phyloP scores from a whole-genome alignment of 106 monocot species.

The Allium sativum region DNA sequence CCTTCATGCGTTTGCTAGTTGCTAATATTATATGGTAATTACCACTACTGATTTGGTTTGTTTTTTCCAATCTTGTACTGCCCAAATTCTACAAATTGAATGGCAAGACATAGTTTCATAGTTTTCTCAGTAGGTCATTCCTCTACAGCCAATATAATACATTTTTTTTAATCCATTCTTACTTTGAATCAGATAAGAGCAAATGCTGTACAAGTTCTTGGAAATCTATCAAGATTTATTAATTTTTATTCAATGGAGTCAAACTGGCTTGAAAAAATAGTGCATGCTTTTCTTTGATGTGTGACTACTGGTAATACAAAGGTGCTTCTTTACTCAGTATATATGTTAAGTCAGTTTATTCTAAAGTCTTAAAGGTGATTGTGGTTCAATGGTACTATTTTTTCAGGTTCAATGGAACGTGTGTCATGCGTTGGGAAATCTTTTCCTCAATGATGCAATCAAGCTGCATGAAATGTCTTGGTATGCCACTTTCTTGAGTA shows the following conservation, averaged over 20 bases:
- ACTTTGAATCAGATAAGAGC: conserved; percentile 51
- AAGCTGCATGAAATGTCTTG: conserved; percentile 57
- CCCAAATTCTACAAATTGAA: no score
- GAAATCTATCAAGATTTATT: conserved; percentile 89
- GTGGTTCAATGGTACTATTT: neutral
- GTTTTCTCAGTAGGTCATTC: no score
- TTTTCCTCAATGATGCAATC: conserved; percentile 77
- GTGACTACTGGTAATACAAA: conserved; percentile 99
- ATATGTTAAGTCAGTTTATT: neutral
- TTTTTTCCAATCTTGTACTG: neutral
- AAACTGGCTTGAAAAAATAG: conserved; percentile 84
- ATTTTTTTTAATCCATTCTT: conserved; percentile 1
- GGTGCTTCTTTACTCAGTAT: conserved; percentile 22
- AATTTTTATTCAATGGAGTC: conserved; percentile 35
- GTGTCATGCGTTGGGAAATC: conserved; percentile 91
- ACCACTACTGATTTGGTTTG: neutral
- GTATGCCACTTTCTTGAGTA: conserved; percentile 18
- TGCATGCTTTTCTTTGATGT: conserved; percentile 93
- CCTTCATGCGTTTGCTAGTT: no score
- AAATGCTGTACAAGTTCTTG: conserved; percentile 98
- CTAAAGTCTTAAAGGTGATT: neutral
- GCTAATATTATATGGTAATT: neutral
- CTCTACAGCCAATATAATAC: neutral
- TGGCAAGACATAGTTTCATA: no score
- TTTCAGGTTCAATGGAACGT: conserved; percentile 99